Evolutionary conservation across 2,329 filamentous ascomycete genomes (phyloP).

Genomic region (Monosporascus sp.): DNA sequence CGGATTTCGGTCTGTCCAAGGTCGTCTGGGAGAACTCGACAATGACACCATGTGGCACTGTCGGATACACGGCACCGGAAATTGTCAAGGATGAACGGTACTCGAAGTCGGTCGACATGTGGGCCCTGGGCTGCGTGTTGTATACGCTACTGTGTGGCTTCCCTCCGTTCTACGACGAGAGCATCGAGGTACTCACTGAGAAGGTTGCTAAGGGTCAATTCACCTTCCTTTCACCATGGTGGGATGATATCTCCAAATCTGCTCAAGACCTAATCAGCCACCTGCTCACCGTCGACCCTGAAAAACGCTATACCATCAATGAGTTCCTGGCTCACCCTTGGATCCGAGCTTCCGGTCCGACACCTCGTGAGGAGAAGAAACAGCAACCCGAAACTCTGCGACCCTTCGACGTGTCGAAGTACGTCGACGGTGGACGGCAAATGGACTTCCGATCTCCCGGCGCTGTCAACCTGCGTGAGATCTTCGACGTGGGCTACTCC

Average conservation of each 20-base stretch:
- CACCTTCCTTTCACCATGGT: constrained; percentile 97
- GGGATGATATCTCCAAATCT: constrained; percentile 95
- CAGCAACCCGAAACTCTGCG: constrained; percentile 38
- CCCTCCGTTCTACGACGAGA: constrained; percentile 97
- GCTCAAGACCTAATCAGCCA: constrained; percentile 94
- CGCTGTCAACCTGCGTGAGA: constrained; percentile 90
- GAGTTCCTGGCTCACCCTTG: constrained; percentile 95
- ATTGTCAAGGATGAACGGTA: constrained; percentile 99
- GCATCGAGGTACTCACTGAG: constrained; percentile 92
- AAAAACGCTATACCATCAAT: constrained; percentile 88
- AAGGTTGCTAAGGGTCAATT: constrained; percentile 97
- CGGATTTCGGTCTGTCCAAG: constrained; percentile 95
- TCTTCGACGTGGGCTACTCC: constrained; percentile 97
- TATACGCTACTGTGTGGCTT: constrained; percentile 97
- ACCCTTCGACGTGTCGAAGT: constrained; percentile 52
- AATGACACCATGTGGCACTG: constrained; percentile 98
- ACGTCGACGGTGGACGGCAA: constrained; percentile 59
- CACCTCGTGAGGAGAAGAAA: constrained; percentile 56
- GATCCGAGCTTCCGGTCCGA: constrained; percentile 65
- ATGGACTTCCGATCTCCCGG: constrained; percentile 94
- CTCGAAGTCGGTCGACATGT: constrained; percentile 99
- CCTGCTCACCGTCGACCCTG: constrained; percentile 87
- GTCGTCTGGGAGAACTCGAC: constrained; percentile 98
- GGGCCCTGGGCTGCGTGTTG: constrained; percentile 92
- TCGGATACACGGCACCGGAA: constrained; percentile 95